Evolutionary conservation across 345 rosid genomes (phyloP), one percentile per base, ranked within the genome.

Genomic region (Trapa incisa): DNA sequence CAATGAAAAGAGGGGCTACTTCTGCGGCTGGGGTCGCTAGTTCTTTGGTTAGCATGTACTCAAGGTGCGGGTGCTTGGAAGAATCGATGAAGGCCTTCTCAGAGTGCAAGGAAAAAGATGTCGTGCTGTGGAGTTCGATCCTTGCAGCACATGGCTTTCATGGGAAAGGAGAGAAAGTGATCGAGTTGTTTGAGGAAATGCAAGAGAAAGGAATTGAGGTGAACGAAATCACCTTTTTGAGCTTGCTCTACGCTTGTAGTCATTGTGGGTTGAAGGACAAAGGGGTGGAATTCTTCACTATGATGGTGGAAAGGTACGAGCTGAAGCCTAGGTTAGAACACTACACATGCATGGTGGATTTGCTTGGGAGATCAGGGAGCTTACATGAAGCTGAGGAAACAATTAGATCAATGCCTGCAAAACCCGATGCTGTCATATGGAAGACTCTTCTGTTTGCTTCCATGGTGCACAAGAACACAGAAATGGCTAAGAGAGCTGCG

Each of bases 31-130:
- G 97, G 54, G 87, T 88, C n/a, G 82, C 90, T 42, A 92, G 91
- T 78, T 84, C 96, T 15, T 84, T 89, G 67, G 81, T 86, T 67
- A 96, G 89, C 78, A 92, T 92, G 98, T 92, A 92, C 74, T 80
- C 86, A 74, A 89, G 84, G 79, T 89, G 98, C 73, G 98, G 97
- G 37, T 86, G 89, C 33, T 82, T 85, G 68, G 86, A 86, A 74
- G 93, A 86, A 61, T 92, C 89, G 16, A 63, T 64, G 69, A 76
- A 6, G 61, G 86, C 84, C 39, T 92, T 86, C 93, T 16, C 82
- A 89, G 96, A 92, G 82, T 70, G 84, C 83, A 32, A 78, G 54
- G 79, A 72, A 47, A 82, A 75, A 1, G 98, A 93, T 80, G 75
- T 74, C 47, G 87, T 93, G n/a, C 66, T 79, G 71, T 90, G 96